Percentiles rank a stretch among this genome's conserved stretches.
phyloP scores from a whole-genome alignment of 1,284 basidiomycete genomes.

The Fistulinella cinereoalba region DNA sequence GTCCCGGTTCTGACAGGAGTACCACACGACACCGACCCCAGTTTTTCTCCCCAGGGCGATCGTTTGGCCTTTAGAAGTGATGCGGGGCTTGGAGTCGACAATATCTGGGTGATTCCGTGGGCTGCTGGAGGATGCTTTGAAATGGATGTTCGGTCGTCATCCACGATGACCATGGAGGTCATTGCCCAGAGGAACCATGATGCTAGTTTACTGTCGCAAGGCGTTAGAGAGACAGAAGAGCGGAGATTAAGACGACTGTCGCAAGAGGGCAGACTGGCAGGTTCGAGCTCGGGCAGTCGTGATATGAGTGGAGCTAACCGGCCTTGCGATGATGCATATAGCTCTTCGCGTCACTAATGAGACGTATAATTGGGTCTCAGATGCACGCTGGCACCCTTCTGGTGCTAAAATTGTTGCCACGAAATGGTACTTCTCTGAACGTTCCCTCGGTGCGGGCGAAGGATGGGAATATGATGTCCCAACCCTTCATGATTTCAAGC shows the following conservation, averaged over 20 bases:
- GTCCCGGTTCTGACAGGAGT: conserved; percentile 44
- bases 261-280: conserved; percentile 56
- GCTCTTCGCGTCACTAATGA: conserved; percentile 69
- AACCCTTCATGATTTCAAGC: conserved; percentile 21
- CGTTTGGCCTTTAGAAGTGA: conserved; percentile 64
- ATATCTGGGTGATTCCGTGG: conserved; percentile 70
- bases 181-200: conserved; percentile 40
- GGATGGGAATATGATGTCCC: conserved; percentile 64
- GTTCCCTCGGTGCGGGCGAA: conserved; percentile 67
- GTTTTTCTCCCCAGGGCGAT: conserved; percentile 65
- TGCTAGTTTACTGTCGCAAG: conserved; percentile 46
- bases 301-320: conserved; percentile 1
- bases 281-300: conserved; percentile 34
- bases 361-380: conserved; percentile 66
- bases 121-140: conserved; percentile 47
- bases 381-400: conserved; percentile 66
- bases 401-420: conserved; percentile 61
- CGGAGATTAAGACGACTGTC: conserved; percentile 49
- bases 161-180: conserved; percentile 17
- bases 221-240: conserved; percentile 48
- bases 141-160: conserved; percentile 49
- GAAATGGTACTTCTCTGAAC: conserved; percentile 66
- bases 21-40: conserved; percentile 68
- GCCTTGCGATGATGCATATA: conserved; percentile 26
- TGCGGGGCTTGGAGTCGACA: conserved; percentile 67